phyloP scores from a whole-genome alignment of 208 protist species.

The Trypanosoma lewisi region DNA sequence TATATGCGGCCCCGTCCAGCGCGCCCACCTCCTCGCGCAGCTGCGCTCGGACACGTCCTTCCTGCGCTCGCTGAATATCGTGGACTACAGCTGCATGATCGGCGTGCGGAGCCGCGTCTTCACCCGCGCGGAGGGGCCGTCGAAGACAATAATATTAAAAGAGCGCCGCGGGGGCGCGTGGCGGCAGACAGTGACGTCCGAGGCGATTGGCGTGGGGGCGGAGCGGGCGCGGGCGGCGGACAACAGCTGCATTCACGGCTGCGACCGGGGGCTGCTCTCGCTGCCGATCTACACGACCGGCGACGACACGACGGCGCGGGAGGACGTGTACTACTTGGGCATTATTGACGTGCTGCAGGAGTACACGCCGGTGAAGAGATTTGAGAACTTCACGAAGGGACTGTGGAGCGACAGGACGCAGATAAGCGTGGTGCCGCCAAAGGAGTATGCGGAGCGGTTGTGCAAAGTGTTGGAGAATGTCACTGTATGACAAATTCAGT shows the following conservation, averaged over 20 bases:
- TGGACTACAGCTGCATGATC: slow-evolving; percentile 93
- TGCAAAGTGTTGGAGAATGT: slow-evolving; percentile 77
- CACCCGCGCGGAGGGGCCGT: slow-evolving; percentile 55
- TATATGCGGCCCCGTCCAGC: slow-evolving; percentile 71
- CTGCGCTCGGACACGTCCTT: slow-evolving; percentile 82
- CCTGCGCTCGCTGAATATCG: slow-evolving; percentile 73
- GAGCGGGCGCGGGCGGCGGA: not conserved
- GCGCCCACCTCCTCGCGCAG: slow-evolving; percentile 81
- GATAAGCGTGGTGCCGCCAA: slow-evolving; percentile 87
- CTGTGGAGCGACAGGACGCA: slow-evolving; percentile 58
- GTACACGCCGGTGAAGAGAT: slow-evolving; percentile 82
- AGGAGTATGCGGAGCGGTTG: slow-evolving; percentile 81
- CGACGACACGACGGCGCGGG: slow-evolving; percentile 69
- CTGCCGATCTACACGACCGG: slow-evolving; percentile 65
- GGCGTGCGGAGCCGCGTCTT: slow-evolving; percentile 87
- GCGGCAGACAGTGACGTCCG: slow-evolving; percentile 9
- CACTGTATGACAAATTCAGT: slow-evolving; percentile 35
- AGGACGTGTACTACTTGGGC: slow-evolving; percentile 91
- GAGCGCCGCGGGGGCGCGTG: slow-evolving; percentile 6
- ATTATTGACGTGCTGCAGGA: slow-evolving; percentile 93
- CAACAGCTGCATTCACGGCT: slow-evolving; percentile 64
- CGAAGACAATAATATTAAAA: slow-evolving; percentile 52
- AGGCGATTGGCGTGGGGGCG: slow-evolving; percentile 14
- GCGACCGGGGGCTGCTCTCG: slow-evolving; percentile 80
- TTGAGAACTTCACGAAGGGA: slow-evolving; percentile 88